Evolutionary conservation across 306 rosid species (phyloP).

Genomic region (Myrica gale): DNA sequence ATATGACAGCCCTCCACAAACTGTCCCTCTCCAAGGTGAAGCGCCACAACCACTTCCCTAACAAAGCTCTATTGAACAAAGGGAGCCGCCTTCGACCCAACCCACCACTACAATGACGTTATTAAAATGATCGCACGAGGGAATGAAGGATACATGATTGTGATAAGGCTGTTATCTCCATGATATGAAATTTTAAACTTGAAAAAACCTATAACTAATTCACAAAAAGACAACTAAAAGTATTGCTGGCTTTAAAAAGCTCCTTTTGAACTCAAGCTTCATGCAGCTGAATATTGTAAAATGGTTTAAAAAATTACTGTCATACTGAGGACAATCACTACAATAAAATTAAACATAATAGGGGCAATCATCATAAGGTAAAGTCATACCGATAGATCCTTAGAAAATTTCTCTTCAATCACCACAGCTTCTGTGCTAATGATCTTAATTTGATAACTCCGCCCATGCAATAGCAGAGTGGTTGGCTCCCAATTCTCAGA

Average conservation of each 20-base stretch:
- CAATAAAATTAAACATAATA: background rate
- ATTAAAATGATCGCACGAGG: too few relatives aligned
- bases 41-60: too few relatives aligned
- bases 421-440: constrained; percentile 47
- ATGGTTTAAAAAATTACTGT: background rate
- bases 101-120: too few relatives aligned
- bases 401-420: constrained; percentile 69
- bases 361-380: background rate
- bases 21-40: too few relatives aligned
- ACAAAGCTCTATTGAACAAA: too few relatives aligned
- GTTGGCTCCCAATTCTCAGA: constrained; percentile 87
- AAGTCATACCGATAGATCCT: constrained; percentile 77
- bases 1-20: too few relatives aligned
- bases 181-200: background rate
- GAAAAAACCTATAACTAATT: background rate
- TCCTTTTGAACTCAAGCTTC: background rate
- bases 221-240: background rate
- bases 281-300: background rate
- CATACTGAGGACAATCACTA: background rate
- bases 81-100: too few relatives aligned
- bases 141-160: too few relatives aligned
- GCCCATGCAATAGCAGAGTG: constrained; percentile 63
- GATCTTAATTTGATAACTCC: constrained; percentile 69
- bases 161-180: too few relatives aligned
- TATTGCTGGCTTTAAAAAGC: background rate